A percentile compares a stretch with the other conserved stretches of the same genome.
phyloP scores from a whole-genome alignment of 2,329 filamentous ascomycete species.

The Aureobasidium subglaciale region DNA sequence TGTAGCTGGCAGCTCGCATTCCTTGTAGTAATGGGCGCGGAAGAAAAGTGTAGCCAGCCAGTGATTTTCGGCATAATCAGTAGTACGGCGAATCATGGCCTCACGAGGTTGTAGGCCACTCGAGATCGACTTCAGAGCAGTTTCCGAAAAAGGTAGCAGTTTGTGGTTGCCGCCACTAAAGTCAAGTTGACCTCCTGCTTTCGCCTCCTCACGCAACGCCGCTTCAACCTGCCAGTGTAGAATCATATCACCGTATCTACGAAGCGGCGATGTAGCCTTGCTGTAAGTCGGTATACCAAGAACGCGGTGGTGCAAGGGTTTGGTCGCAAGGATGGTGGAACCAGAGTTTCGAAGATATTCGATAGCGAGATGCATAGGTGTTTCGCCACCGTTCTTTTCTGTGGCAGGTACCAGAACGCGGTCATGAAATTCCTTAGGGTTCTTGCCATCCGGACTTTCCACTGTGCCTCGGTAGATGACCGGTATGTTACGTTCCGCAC shows the following conservation, averaged over 20 bases:
- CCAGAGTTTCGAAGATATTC: constrained; percentile 38
- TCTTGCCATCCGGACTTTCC: constrained; percentile 17
- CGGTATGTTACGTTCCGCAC: constrained; percentile 45
- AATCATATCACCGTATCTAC: constrained; percentile 54
- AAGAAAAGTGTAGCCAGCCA: constrained; percentile 51
- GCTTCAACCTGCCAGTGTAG: constrained; percentile 60
- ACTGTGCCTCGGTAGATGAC: constrained; percentile 41
- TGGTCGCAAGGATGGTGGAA: constrained; percentile 37
- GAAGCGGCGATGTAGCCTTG: constrained; percentile 55
- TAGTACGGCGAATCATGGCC: constrained; percentile 35
- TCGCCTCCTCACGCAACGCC: constrained; percentile 49
- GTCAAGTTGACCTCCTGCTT: constrained; percentile 36
- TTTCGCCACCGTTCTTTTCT: constrained; percentile 28
- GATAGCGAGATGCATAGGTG: constrained; percentile 32
- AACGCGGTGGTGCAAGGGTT: constrained; percentile 42
- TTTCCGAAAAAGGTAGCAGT: constrained; percentile 44
- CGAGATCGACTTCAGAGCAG: constrained; percentile 44
- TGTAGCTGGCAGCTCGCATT: constrained; percentile 44
- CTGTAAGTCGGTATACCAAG: constrained; percentile 48
- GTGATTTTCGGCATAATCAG: constrained; percentile 32
- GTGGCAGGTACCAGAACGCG: constrained; percentile 32
- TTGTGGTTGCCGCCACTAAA: constrained; percentile 20
- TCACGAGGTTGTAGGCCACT: constrained; percentile 38
- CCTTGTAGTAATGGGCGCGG: constrained; percentile 50
- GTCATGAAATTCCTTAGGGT: constrained; percentile 23